Percentiles rank a stretch among this genome's conserved stretches.
Evolutionary conservation across 1,284 basidiomycete species (phyloP).

Genomic region (Mrakiaceae sp.): DNA sequence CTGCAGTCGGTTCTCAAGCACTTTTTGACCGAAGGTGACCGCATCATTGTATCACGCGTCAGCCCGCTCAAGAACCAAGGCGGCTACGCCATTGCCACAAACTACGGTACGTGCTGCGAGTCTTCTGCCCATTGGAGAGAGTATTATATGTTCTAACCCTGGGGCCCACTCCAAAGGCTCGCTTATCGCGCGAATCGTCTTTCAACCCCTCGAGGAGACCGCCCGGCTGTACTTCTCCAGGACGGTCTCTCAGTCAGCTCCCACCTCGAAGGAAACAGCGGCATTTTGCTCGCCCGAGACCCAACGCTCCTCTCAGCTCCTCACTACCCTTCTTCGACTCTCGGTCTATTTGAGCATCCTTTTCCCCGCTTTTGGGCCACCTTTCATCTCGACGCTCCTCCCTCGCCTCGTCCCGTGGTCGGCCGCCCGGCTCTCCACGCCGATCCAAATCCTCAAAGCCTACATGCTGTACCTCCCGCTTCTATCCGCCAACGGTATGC

Average conservation of each 20-base stretch:
- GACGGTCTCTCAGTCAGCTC: constrained; percentile 17
- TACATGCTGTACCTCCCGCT: constrained; percentile 80
- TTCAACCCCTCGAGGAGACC: constrained; percentile 87
- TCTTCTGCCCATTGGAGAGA: background rate
- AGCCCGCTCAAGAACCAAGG: constrained; percentile 77
- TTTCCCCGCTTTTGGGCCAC: constrained; percentile 58
- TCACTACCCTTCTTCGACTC: constrained; percentile 50
- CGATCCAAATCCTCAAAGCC: constrained; percentile 47
- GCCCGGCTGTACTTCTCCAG: constrained; percentile 76
- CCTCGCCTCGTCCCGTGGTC: constrained; percentile 53
- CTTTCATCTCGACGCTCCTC: constrained; percentile 58
- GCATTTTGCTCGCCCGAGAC: too few species aligned
- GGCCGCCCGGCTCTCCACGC: constrained; percentile 64
- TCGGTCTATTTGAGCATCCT: constrained; percentile 60
- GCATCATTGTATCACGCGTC: constrained; percentile 70
- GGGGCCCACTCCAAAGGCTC: constrained; percentile 50
- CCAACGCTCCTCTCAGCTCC: constrained; percentile 21
- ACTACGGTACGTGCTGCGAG: constrained; percentile 57
- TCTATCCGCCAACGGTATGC: constrained; percentile 72
- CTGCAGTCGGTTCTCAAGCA: constrained; percentile 84
- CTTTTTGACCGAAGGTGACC: constrained; percentile 89
- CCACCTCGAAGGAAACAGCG: background rate
- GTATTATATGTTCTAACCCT: background rate
- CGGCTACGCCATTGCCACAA: constrained; percentile 84
- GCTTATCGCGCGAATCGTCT: constrained; percentile 74